Conservation (phyloP, 148 eudicot genomes). For the Fallopia convolvulus region DNA sequence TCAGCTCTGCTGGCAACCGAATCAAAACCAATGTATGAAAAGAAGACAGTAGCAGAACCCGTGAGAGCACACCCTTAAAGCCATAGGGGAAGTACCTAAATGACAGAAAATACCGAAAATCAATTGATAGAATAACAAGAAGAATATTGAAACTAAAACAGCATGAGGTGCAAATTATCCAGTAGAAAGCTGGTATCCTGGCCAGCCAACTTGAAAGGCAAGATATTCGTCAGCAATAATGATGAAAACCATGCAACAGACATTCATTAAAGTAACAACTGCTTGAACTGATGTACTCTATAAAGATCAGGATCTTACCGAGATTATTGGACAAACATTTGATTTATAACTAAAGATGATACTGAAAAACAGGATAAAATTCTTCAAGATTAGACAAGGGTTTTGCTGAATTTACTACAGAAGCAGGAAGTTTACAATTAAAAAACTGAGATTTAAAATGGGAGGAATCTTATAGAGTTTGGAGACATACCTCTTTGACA, state of each 20-base stretch:
- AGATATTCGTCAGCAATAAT: conserved; percentile 48
- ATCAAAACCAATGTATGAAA: conserved; percentile 61
- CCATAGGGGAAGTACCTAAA: conserved; percentile 60
- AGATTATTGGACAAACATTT: not conserved
- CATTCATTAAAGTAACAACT: conserved; percentile 39
- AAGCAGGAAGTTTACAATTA: not conserved
- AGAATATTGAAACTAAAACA: not conserved
- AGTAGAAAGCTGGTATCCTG: conserved; percentile 44
- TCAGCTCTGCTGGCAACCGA: conserved; percentile 61
- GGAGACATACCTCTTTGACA: conserved; percentile 43
- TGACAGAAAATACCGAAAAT: not conserved
- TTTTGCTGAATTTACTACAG: not conserved
- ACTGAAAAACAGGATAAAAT: not conserved
- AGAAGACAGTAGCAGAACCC: conserved; percentile 62
- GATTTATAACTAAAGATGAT: not conserved
- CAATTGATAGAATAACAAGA: not conserved
- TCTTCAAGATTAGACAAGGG: not conserved
- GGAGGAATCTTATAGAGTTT: not conserved
- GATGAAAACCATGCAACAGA: conserved; percentile 49
- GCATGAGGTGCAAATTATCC: conserved; percentile 31
- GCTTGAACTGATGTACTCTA: conserved; percentile 55
- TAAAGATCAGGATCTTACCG: not conserved
- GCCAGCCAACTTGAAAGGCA: conserved; percentile 47
- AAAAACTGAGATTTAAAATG: not conserved
- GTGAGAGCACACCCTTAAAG: conserved; percentile 43